Conservation (phyloP, 192 early-diverging fungal genomes). For the Lunasporangiospora selenospora region DNA sequence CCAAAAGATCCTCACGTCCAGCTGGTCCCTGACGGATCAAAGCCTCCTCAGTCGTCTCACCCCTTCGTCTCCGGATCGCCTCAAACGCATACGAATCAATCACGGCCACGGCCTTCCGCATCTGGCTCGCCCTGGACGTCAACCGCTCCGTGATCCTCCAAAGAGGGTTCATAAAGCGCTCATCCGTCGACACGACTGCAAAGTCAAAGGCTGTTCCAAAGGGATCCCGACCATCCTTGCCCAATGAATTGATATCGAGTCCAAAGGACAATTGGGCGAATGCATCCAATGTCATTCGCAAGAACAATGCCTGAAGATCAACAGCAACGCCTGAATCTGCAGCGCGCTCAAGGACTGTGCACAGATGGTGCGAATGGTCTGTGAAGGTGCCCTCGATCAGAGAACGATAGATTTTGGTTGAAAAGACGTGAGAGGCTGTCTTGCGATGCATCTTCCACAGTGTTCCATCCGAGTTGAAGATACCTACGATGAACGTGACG, state of each 20-base stretch:
- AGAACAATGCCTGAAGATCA: conserved; percentile 55
- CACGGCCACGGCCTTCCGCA: conserved; percentile 18
- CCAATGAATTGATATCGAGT: conserved; percentile 50
- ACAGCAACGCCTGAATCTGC: conserved; percentile 20
- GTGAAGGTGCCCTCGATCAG: conserved; percentile 38
- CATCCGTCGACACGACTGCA: conserved; percentile 43
- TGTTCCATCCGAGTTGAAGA: conserved; percentile 44
- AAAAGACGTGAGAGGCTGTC: conserved; percentile 43
- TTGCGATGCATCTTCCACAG: conserved; percentile 44
- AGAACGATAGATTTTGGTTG: conserved; percentile 41
- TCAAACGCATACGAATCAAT: conserved; percentile 39
- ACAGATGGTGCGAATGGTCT: conserved; percentile 21
- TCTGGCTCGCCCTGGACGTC: conserved; percentile 3
- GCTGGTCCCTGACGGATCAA: neutral
- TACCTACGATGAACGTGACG: conserved; percentile 8
- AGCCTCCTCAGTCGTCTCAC: conserved; percentile 15
- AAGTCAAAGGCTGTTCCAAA: conserved; percentile 63
- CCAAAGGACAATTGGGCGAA: conserved; percentile 56
- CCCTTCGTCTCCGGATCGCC: conserved; percentile 36
- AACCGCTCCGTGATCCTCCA: conserved; percentile 46
- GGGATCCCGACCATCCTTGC: conserved; percentile 34
- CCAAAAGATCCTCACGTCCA: conserved; percentile 48
- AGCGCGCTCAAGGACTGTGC: conserved; percentile 20
- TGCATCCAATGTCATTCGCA: conserved; percentile 53
- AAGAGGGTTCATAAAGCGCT: conserved; percentile 37